Percentiles rank a stretch among this genome's conserved stretches.
phyloP scores from a whole-genome alignment of 305 asterid species.

The Stenogyne calaminthoides region DNA sequence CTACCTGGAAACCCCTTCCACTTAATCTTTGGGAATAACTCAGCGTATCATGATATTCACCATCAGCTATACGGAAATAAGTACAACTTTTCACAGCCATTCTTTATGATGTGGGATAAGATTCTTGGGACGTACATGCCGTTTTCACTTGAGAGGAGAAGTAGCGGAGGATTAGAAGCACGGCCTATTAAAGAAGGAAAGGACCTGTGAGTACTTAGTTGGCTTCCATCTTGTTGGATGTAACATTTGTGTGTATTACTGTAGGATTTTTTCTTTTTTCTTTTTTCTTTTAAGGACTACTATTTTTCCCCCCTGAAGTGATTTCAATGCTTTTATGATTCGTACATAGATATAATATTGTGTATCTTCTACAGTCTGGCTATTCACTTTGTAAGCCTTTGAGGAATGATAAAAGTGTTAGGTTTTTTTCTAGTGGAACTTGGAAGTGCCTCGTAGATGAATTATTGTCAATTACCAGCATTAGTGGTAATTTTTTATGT shows the following conservation, averaged over 20 bases:
- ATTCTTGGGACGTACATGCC: slow-evolving; percentile 91
- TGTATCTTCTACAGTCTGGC: slow-evolving; percentile 42
- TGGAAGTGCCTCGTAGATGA: neutral
- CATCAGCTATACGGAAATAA: slow-evolving; percentile 89
- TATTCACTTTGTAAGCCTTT: slow-evolving; percentile 27
- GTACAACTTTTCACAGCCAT: slow-evolving; percentile 91
- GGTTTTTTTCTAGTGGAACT: neutral
- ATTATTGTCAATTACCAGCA: neutral
- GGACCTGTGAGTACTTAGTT: slow-evolving; percentile 40
- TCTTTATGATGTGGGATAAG: slow-evolving; percentile 88
- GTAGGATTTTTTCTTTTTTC: slow-evolving; percentile 29
- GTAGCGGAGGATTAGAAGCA: slow-evolving; percentile 78
- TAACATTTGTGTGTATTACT: slow-evolving; percentile 45
- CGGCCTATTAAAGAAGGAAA: slow-evolving; percentile 67
- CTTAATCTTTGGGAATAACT: slow-evolving; percentile 66
- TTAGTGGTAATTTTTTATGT: no score
- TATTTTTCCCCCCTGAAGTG: neutral
- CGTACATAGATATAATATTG: slow-evolving; percentile 40
- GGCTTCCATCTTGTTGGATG: slow-evolving; percentile 14
- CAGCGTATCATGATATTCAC: slow-evolving; percentile 90
- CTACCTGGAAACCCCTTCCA: slow-evolving; percentile 88
- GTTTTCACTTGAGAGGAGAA: slow-evolving; percentile 69
- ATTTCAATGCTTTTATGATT: slow-evolving; percentile 29
- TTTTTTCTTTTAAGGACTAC: neutral
- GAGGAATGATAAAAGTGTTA: slow-evolving; percentile 31